phyloP scores from a whole-genome alignment of 768 basidiomycete species.

The Pisolithus sp. region DNA sequence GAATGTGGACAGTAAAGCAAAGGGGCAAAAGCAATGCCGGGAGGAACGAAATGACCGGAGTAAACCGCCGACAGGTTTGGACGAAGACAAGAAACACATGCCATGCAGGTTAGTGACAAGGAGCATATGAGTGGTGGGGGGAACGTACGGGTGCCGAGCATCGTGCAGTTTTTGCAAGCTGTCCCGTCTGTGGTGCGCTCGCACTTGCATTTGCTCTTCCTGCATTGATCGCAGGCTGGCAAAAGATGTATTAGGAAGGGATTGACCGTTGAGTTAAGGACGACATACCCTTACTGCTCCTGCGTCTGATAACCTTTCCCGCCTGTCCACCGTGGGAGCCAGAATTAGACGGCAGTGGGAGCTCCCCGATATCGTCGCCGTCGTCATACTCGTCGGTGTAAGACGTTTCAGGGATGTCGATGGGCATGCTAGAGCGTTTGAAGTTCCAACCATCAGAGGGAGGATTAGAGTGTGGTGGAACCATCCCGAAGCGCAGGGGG shows the following conservation, averaged over 20 bases:
- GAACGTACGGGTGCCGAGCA: conserved; percentile 61
- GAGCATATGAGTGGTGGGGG: background rate
- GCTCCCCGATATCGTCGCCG: conserved; percentile 45
- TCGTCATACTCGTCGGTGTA: conserved; percentile 65
- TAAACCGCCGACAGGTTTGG: background rate
- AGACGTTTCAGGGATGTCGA: conserved; percentile 30
- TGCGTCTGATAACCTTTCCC: conserved; percentile 55
- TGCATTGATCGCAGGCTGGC: conserved; percentile 80
- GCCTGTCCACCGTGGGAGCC: conserved; percentile 16
- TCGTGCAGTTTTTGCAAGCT: conserved; percentile 71
- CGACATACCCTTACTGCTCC: conserved; percentile 68
- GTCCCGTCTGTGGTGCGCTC: conserved; percentile 56
- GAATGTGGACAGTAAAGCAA: background rate
- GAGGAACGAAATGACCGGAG: background rate
- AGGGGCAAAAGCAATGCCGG: background rate
- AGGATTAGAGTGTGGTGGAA: conserved; percentile 8
- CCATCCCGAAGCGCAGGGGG: conserved; percentile 24
- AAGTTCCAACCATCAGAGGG: conserved; percentile 17
- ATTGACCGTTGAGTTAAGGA: background rate
- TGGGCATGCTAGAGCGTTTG: conserved; percentile 16
- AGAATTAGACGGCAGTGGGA: conserved; percentile 24
- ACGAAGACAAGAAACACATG: background rate
- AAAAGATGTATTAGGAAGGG: background rate
- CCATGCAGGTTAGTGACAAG: background rate
- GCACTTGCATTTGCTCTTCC: conserved; percentile 88